phyloP scores from a whole-genome alignment of 2,329 filamentous ascomycete species.

The Aspergillus sp. region DNA sequence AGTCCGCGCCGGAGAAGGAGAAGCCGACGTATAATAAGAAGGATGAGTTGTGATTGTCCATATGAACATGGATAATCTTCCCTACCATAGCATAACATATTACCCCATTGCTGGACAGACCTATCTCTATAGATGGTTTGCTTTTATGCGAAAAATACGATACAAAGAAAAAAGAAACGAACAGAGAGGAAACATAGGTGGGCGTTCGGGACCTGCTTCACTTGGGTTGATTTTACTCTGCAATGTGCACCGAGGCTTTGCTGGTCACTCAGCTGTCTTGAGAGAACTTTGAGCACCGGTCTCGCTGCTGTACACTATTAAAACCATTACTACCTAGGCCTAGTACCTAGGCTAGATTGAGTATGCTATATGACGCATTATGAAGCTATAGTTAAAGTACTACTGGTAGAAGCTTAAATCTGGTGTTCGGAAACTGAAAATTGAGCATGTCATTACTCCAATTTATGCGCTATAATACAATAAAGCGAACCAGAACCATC shows the following conservation, averaged over 20 bases:
- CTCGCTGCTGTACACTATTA: neutral
- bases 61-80: neutral
- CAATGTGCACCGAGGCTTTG: neutral
- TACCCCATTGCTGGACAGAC: neutral
- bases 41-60: conserved; percentile 35
- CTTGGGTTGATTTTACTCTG: conserved; percentile 6
- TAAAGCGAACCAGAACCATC: neutral
- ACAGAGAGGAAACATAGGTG: neutral
- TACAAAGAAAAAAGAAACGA: neutral
- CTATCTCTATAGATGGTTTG: neutral
- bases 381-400: neutral
- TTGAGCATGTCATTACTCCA: neutral
- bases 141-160: neutral
- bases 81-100: neutral
- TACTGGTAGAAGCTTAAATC: too few relatives aligned
- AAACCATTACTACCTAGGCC: neutral
- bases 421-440: neutral
- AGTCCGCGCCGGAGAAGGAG: conserved; percentile 11
- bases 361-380: conserved; percentile 12
- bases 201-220: conserved; percentile 21
- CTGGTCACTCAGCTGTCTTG: too few relatives aligned
- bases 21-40: conserved; percentile 36
- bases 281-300: neutral
- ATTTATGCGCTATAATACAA: neutral
- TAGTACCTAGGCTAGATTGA: conserved; percentile 1